phyloP scores from a whole-genome alignment of 192 early-diverging fungal species.

The Backusella parvicylindrica region DNA sequence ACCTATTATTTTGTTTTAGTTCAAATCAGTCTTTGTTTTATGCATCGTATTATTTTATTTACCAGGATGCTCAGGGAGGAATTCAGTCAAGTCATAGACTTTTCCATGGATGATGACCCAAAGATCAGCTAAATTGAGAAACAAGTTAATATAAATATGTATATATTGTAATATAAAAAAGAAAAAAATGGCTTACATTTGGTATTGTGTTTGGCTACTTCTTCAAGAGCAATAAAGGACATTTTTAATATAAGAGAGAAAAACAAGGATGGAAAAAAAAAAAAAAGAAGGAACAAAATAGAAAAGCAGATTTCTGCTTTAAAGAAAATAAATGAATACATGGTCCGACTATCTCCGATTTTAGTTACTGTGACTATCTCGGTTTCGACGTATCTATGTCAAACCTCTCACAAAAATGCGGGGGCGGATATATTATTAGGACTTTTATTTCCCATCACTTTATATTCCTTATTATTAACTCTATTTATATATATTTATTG shows the following conservation, averaged over 20 bases:
- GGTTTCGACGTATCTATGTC: not conserved
- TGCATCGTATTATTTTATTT: not conserved
- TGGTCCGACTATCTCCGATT: conserved; percentile 1
- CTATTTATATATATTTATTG: not conserved
- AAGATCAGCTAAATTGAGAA: conserved; percentile 32
- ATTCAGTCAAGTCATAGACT: conserved; percentile 61
- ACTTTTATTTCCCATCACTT: not conserved
- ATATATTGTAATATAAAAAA: not conserved
- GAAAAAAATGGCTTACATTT: conserved; percentile 19
- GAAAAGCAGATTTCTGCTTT: not conserved
- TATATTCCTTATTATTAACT: not conserved
- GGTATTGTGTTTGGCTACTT: conserved; percentile 36
- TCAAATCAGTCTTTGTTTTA: not conserved
- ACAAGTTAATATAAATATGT: not conserved
- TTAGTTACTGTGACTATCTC: not conserved
- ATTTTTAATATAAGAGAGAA: not conserved
- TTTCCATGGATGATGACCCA: conserved; percentile 65
- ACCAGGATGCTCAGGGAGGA: conserved; percentile 59
- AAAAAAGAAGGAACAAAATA: not conserved
- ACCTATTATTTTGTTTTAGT: not conserved
- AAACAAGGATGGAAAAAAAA: not conserved
- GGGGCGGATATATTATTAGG: not conserved
- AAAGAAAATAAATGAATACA: not conserved
- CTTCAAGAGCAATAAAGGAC: conserved; percentile 10
- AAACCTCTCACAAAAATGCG: not conserved